Evolutionary conservation across 2,329 filamentous ascomycete species (phyloP).

Genomic region (Biscogniauxia sp.): DNA sequence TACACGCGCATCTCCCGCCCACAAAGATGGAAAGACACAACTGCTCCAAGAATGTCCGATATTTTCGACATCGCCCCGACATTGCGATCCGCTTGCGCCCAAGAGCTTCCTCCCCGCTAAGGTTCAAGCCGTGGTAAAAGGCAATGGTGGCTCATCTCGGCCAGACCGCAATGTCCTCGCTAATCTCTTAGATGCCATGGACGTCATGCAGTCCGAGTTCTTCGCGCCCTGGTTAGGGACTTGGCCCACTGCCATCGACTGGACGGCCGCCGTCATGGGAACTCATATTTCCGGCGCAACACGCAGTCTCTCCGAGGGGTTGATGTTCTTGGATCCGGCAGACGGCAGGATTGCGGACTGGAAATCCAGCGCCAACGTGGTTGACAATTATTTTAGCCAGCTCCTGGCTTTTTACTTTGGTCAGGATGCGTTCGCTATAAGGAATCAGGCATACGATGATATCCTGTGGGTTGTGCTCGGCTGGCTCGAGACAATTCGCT

Average conservation of each 20-base stretch:
- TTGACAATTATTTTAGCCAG: conserved; percentile 80
- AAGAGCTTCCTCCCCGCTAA: conserved; percentile 24
- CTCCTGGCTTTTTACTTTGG: conserved; percentile 79
- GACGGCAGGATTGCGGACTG: conserved; percentile 37
- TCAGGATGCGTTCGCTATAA: conserved; percentile 73
- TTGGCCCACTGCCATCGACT: conserved; percentile 87
- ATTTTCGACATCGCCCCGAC: conserved; percentile 17
- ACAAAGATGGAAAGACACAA: conserved; percentile 2
- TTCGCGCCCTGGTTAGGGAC: conserved; percentile 75
- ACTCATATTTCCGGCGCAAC: conserved; percentile 76
- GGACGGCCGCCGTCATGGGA: conserved; percentile 83
- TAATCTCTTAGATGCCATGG: conserved; percentile 61
- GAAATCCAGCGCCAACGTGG: conserved; percentile 68
- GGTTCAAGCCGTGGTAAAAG: conserved; percentile 5
- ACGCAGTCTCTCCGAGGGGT: conserved; percentile 64
- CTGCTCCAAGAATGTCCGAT: conserved; percentile 21
- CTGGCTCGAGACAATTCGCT: conserved; percentile 81
- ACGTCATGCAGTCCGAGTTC: conserved; percentile 74
- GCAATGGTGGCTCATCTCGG: conserved; percentile 2
- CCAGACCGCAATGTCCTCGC: conserved; percentile 37
- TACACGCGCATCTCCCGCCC: background rate
- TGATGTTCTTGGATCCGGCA: conserved; percentile 37
- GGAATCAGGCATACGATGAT: conserved; percentile 81
- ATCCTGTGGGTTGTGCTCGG: conserved; percentile 93
- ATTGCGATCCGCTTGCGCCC: conserved; percentile 26